Evolutionary conservation across 179 eudicot genomes (phyloP).

Genomic region (Camellia oleifera): DNA sequence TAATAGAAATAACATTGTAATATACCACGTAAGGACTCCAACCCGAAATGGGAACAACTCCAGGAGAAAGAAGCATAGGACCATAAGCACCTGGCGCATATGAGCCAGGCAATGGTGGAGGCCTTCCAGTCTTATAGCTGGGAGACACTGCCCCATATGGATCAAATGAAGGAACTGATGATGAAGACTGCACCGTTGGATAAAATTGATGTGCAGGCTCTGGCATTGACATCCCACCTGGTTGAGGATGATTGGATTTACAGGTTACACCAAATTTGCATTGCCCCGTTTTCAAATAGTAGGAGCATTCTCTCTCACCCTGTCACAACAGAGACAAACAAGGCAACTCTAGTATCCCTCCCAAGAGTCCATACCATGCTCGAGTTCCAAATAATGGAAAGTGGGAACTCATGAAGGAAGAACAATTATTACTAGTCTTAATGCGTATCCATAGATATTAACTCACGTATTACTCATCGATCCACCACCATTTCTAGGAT

Average conservation of each 20-base stretch:
- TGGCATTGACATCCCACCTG: conserved; percentile 55
- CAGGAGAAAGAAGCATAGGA: conserved; percentile 73
- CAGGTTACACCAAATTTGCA: conserved; percentile 92
- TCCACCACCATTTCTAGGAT: no score
- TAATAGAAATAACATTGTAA: neutral
- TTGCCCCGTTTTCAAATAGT: conserved; percentile 98
- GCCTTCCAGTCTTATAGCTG: conserved; percentile 66
- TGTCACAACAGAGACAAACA: conserved; percentile 23
- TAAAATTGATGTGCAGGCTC: conserved; percentile 86
- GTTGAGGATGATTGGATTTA: conserved; percentile 98
- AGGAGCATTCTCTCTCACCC: conserved; percentile 96
- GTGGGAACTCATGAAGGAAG: neutral
- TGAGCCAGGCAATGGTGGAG: conserved; percentile 74
- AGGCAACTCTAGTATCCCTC: neutral
- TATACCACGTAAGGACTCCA: conserved; percentile 87
- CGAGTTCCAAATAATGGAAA: no score
- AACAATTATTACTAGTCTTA: conserved; percentile 59
- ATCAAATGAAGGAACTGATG: conserved; percentile 55
- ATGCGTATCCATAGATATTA: conserved; percentile 80
- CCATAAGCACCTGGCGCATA: conserved; percentile 76
- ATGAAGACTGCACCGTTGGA: conserved; percentile 83
- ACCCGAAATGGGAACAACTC: conserved; percentile 78
- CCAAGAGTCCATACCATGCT: neutral
- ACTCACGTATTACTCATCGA: no score
- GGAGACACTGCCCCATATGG: conserved; percentile 46